phyloP scores from a whole-genome alignment of 768 basidiomycete genomes.

The Coprinellus aureogranulatus region DNA sequence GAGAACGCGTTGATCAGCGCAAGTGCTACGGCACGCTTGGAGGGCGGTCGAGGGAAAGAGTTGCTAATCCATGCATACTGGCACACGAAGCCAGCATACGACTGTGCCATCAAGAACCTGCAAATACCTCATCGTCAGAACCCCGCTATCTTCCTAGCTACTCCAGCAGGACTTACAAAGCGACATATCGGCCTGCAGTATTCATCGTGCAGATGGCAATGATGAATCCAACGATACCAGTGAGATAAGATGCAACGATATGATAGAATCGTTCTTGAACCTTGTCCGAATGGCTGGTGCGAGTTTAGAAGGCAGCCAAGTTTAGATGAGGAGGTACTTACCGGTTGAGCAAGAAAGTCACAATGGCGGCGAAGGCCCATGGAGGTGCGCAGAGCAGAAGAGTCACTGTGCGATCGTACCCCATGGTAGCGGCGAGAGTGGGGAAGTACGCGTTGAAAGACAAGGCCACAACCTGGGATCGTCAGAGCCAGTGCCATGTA shows the following conservation, averaged over 20 bases:
- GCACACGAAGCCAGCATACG: conserved; percentile 67
- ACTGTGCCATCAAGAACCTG: conserved; percentile 77
- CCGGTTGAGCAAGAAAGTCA: conserved; percentile 53
- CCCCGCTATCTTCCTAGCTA: background rate
- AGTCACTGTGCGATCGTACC: conserved; percentile 61
- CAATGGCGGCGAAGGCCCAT: conserved; percentile 63
- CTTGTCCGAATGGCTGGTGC: conserved; percentile 69
- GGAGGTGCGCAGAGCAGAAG: conserved; percentile 80
- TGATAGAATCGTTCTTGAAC: conserved; percentile 76
- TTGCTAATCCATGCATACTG: conserved; percentile 53
- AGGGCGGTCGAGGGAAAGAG: conserved; percentile 67
- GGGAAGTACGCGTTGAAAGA: conserved; percentile 83
- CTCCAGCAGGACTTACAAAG: conserved; percentile 45
- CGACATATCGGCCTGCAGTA: conserved; percentile 64
- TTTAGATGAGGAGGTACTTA: conserved; percentile 14
- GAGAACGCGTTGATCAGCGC: conserved; percentile 79
- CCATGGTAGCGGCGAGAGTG: conserved; percentile 71
- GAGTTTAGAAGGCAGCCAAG: background rate
- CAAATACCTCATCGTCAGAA: background rate
- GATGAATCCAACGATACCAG: conserved; percentile 73
- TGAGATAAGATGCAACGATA: conserved; percentile 48
- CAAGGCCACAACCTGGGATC: conserved; percentile 57
- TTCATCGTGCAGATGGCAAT: conserved; percentile 73
- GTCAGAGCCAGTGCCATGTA: conserved; percentile 67
- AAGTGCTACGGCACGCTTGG: conserved; percentile 80